Base-by-base conservation (phyloP, 2,329 filamentous ascomycete species). In the Fusarium agapanthi region DNA sequence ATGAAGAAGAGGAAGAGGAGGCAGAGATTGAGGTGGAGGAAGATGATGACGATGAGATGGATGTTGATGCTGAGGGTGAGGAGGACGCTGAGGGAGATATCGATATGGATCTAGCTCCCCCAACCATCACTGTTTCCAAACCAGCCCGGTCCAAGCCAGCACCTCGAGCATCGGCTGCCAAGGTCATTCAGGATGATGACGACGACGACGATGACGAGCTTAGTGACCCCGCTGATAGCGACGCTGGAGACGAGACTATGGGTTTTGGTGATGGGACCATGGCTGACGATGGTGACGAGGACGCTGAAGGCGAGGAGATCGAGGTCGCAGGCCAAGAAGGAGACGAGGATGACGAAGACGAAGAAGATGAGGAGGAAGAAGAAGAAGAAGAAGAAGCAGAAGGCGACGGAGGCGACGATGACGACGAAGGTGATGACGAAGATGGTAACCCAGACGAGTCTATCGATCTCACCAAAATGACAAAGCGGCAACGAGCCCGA, bases 401-500 rank as follows among this genome's bases (percentile, higher is more conserved):
- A 16, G 84, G 81, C n/a, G 83, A 81, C 80, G 60, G 37, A 35
- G 85, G 79, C 34, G 84, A 81, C 28, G 83, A 80, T 18, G 84
- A 81, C 37, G 86, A 83, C 61, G 84, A 28, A 47, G 44, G 81
- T 38, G 86, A 83, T 61, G 85, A 85, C 16, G 84, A 84, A 16
- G 80, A 79, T 8, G 85, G 83, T 65, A 88, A 85, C 75, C 82
- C 83, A 40, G 87, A 80, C 10, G 88, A 83, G 45, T 86, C 87
- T 9, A 87, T 86, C 1, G 87, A 90, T 74, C 78, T 90, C 38
- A 84, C 86, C 40, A 89, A 89, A 80, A 88, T 90, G 87, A 90
- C 88, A 9, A 88, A 88, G 75, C 84, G 88, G 28, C 88, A 90
- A 76, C 83, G 88, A 43, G 88, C 88, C 32, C 85, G 88, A 22